phyloP scores from a whole-genome alignment of 1,284 basidiomycete genomes.

The Xerocomus amazonicus region DNA sequence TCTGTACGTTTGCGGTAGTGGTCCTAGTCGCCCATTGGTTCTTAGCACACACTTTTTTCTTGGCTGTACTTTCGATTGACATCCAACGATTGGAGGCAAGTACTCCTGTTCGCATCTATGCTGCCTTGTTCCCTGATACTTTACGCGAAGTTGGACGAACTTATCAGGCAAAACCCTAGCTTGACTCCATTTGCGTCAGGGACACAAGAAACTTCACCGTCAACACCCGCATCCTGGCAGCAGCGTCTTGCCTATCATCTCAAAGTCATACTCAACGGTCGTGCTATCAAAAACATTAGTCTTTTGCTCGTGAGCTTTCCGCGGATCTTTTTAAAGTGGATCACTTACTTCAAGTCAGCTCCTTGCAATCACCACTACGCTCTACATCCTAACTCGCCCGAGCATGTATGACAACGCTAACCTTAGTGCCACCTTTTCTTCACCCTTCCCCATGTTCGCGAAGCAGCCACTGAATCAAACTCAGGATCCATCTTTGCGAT shows the following conservation, averaged over 20 bases:
- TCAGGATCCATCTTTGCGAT: constrained; percentile 51
- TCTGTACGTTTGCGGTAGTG: constrained; percentile 91
- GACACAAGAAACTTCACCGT: constrained; percentile 27
- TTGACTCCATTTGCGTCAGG: constrained; percentile 39
- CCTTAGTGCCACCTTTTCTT: constrained; percentile 18
- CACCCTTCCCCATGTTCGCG: constrained; percentile 37
- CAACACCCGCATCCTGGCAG: constrained; percentile 42
- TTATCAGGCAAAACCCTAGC: constrained; percentile 65
- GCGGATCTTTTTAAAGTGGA: constrained; percentile 2
- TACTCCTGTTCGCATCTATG: constrained; percentile 1
- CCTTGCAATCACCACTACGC: constrained; percentile 65
- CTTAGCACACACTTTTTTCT: constrained; percentile 88
- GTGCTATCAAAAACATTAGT: constrained; percentile 79
- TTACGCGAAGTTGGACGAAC: constrained; percentile 61
- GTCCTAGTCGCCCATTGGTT: constrained; percentile 97
- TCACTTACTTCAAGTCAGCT: constrained; percentile 43
- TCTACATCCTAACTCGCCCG: constrained; percentile 68
- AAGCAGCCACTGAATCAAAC: constrained; percentile 29
- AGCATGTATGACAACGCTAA: constrained; percentile 38
- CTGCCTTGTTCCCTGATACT: constrained; percentile 15
- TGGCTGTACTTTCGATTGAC: constrained; percentile 87
- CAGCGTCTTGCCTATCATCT: constrained; percentile 41
- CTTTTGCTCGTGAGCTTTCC: constrained; percentile 60
- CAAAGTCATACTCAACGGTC: constrained; percentile 59
- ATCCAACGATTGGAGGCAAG: constrained; percentile 82